Conservation (phyloP, 495 filamentous ascomycete genomes). For the Xylaria bambusicola region DNA sequence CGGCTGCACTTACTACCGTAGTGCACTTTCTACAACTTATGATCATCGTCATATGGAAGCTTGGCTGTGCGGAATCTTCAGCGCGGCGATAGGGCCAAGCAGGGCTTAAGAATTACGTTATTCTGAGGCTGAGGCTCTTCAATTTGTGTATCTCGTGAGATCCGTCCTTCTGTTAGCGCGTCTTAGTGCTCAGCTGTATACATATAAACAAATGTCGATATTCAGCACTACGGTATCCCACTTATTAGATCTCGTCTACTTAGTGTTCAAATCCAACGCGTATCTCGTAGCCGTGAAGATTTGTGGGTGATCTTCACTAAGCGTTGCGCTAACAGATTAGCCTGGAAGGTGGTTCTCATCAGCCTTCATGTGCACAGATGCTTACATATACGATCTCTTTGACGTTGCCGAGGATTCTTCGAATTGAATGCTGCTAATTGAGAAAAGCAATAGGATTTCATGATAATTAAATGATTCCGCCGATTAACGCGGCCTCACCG, state of each 20-base stretch:
- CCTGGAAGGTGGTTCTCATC: neutral
- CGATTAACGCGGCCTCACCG: slow-evolving; percentile 19
- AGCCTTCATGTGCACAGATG: too few relatives aligned
- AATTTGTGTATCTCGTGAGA: neutral
- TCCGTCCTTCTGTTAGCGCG: neutral
- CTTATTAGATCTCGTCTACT: too few relatives aligned
- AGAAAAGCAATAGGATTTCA: neutral
- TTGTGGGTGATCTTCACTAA: neutral
- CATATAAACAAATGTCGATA: too few relatives aligned
- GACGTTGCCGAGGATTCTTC: neutral
- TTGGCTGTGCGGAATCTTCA: too few relatives aligned
- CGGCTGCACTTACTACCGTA: too few relatives aligned
- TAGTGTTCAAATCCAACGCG: neutral
- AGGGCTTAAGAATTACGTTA: neutral
- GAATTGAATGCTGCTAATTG: neutral
- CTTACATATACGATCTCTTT: neutral
- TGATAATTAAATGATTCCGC: too few relatives aligned
- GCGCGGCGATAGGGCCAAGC: neutral
- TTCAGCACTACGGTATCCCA: too few relatives aligned
- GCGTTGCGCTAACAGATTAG: neutral
- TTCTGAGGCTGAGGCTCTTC: neutral
- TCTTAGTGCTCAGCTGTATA: too few relatives aligned
- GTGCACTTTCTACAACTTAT: too few relatives aligned
- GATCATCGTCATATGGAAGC: too few relatives aligned
- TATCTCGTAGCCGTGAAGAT: neutral